Evolutionary conservation across 768 basidiomycete species (phyloP), one percentile per base, ranked within the genome.

Genomic region (Clitopilus hobsonii): DNA sequence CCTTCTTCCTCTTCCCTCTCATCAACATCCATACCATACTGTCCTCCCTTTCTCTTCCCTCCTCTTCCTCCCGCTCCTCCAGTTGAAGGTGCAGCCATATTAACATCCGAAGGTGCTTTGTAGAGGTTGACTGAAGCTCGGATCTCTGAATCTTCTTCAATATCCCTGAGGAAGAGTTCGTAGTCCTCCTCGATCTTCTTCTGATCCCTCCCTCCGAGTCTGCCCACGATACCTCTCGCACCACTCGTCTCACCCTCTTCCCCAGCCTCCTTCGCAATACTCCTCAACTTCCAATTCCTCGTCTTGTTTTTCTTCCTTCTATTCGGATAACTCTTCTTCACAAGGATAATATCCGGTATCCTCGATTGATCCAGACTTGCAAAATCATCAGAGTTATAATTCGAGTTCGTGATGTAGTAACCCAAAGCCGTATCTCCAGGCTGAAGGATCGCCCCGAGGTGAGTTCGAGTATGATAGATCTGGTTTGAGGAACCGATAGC

Each of bases 111-210:
- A 10, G 65, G 58, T 1, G 82, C 74, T 72, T 86, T 90, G 78
- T 96, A 98, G 54, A 98, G 64, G 70, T 97, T 95, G 62, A 98
- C 86, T 7, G 83, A 83, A 5, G 80, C 78, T 32, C 96, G 83
- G 75, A 98, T 74, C 75, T 98, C 95, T 20, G 87, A 86, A 71
- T 98, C 95, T 69, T 98, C 96, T 70, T 97, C 94, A 49, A 98
- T 71, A 58, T 97, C 94, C 47, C 89, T 82, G 70, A 98, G 74
- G 83, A 99, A 99, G 51, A 91, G 59, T 75, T 98, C 97, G 71
- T 98, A 99, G 67, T 99, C 96, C 67, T 92, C 86, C 61, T 98
- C 94, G 55, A 98, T 91, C 77, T 94, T 94, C 74, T 81, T 86
- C 71, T 86, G 82, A 72, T 96, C 94, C 48, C 93, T 77, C 29